Evolutionary conservation across 2,329 filamentous ascomycete species (phyloP), one percentile per base, ranked within the genome.

Genomic region (Thermomyces lanuginosus): DNA sequence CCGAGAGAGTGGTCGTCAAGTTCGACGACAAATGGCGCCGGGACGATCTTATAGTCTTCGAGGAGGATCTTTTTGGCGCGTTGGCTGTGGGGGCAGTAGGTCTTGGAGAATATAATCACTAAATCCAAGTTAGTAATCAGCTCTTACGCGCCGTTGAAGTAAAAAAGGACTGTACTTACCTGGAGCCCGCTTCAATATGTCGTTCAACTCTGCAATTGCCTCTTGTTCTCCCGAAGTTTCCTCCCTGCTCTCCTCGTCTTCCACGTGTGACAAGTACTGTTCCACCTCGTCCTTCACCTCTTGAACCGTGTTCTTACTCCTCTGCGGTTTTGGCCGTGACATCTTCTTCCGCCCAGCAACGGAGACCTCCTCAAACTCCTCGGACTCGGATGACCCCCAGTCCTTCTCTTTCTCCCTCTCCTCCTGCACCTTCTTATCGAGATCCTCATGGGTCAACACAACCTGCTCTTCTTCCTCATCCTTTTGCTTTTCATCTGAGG

Each of bases 61-160:
- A 92, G 69, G 21, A 98, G 68, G 30, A 95, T 68, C 22, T 64
- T 63, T 56, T 98, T 98, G 23, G 89, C 89, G 40, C 72, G 73
- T 47, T 73, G 76, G 27, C 83, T 93, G 56, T 69, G 76, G 1
- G 78, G 82, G 53, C 89, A 98, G 57, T 86, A 92, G 1, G 78
- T 71, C 55, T 98, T 95, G 37, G 83, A 92, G 60, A 95, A 95
- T 42, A 98, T 81, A 49, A 93, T 79, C 33, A 95, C 82, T 89
- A 38, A 5, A 30, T 14, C 21, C 10, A 11, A 23, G 23, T 10
- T 27, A 39, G 28, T 28, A 21, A 14, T 32, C 16, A 30, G 22
- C 16, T 14, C 22, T 16, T 30, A 34, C 9, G 11, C 10, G 17
- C 16, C 10, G 2, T 25, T 14, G 22, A 12, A 28, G 12, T 13